Conservation (phyloP, 257 asterid genomes). For the Penstemon barbatus region DNA sequence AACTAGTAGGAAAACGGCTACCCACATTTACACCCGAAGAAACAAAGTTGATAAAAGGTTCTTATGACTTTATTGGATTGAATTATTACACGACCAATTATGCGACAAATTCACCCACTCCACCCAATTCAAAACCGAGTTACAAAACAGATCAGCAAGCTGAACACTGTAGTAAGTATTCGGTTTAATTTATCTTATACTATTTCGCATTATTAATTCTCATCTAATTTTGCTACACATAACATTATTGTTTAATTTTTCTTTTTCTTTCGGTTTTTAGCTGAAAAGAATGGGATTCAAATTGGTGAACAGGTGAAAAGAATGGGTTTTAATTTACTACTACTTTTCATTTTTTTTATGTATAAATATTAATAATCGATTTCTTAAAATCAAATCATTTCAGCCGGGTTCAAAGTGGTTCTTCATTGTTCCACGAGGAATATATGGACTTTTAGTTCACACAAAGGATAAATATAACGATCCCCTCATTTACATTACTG, state of each 20-base stretch:
- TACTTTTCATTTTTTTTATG: neutral
- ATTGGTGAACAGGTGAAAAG: neutral
- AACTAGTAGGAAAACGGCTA: slow-evolving; percentile 11
- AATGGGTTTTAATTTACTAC: no score
- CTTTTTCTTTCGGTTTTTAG: neutral
- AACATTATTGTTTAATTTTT: neutral
- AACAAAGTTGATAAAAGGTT: slow-evolving; percentile 8
- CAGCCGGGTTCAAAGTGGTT: slow-evolving; percentile 20
- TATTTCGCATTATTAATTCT: neutral
- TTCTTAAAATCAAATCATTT: neutral
- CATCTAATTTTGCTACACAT: neutral
- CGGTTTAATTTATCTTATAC: neutral
- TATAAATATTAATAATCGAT: neutral
- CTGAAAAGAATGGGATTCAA: neutral
- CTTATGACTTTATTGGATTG: slow-evolving; percentile 34
- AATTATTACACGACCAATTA: slow-evolving; percentile 35
- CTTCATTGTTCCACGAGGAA: slow-evolving; percentile 29
- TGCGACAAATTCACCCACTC: neutral
- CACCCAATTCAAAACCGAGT: neutral
- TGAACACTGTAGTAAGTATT: neutral
- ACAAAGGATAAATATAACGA: slow-evolving; percentile 26
- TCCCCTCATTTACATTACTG: slow-evolving; percentile 39
- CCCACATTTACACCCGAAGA: slow-evolving; percentile 15
- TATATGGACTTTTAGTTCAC: slow-evolving; percentile 28
- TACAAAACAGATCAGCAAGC: slow-evolving; percentile 17